Conservation (phyloP, 176 grass and related monocot species). For the Oryza glaberrima region DNA sequence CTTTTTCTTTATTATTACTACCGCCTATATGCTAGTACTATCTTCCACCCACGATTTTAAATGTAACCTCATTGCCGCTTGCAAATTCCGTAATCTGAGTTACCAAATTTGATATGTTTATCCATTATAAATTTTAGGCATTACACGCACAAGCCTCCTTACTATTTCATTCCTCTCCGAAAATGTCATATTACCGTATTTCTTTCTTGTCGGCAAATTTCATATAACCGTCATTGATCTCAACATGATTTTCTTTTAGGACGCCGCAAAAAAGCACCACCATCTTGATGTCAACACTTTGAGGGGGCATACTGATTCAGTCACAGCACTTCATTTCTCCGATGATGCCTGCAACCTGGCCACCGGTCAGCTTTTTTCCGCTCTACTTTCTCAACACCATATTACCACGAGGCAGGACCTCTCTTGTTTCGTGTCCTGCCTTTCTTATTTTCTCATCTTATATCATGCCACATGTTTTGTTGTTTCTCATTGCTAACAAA, state of each 20-base stretch:
- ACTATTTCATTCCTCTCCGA: neutral
- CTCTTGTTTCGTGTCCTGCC: neutral
- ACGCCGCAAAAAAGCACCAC: conserved; percentile 86
- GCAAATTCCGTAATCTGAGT: neutral
- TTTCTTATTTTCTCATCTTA: neutral
- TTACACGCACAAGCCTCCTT: neutral
- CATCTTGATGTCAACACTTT: conserved; percentile 87
- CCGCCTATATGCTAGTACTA: too few relatives aligned
- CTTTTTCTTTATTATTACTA: too few relatives aligned
- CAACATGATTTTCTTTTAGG: conserved; percentile 43
- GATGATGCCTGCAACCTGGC: conserved; percentile 64
- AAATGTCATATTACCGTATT: neutral
- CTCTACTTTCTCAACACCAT: neutral
- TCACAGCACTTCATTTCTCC: conserved; percentile 83
- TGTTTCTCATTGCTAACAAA: neutral
- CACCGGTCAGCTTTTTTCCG: conserved; percentile 55
- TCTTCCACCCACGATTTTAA: neutral
- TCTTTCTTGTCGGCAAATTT: neutral
- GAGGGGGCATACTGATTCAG: conserved; percentile 74
- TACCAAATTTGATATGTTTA: neutral
- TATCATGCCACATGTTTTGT: neutral
- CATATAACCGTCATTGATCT: neutral
- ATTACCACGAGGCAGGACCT: neutral
- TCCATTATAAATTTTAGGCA: neutral
- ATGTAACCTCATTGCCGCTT: neutral